Percentiles rank a stretch among this genome's conserved stretches.
phyloP scores from a whole-genome alignment of 306 rosid species.

The Acacia acuminata region DNA sequence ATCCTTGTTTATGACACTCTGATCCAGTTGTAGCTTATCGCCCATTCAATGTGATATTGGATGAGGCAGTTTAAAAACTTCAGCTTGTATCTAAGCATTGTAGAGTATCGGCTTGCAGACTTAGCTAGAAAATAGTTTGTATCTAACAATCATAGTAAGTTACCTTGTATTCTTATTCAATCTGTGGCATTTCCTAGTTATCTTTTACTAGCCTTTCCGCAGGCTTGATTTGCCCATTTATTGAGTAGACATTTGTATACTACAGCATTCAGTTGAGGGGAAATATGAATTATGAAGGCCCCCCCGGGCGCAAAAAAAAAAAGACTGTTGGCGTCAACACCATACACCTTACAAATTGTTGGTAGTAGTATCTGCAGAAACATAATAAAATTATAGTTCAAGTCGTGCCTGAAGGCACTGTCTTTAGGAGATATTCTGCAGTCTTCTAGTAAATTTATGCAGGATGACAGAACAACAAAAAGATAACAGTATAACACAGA shows the following conservation, averaged over 20 bases:
- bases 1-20: constrained; percentile 29
- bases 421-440: too few species aligned
- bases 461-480: too few species aligned
- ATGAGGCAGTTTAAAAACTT: constrained; percentile 50
- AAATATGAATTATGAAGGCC: not conserved
- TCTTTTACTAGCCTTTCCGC: not conserved
- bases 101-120: constrained; percentile 5
- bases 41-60: constrained; percentile 47
- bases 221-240: not conserved
- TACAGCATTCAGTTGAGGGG: not conserved
- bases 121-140: constrained; percentile 39
- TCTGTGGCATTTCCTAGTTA: constrained; percentile 17
- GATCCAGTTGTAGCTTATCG: constrained; percentile 30
- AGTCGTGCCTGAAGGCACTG: too few species aligned
- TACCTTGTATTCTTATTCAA: not conserved
- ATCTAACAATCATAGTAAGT: constrained; percentile 27
- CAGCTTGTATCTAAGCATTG: constrained; percentile 35
- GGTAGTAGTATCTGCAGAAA: too few species aligned
- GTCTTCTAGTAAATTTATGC: too few species aligned
- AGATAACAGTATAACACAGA: too few species aligned
- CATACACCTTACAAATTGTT: too few species aligned
- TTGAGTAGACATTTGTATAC: not conserved
- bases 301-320: not conserved
- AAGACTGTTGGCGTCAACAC: too few species aligned
- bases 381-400: too few species aligned